Base-by-base conservation (phyloP, 2,329 filamentous ascomycete species). In the Thyridium curvatum region DNA sequence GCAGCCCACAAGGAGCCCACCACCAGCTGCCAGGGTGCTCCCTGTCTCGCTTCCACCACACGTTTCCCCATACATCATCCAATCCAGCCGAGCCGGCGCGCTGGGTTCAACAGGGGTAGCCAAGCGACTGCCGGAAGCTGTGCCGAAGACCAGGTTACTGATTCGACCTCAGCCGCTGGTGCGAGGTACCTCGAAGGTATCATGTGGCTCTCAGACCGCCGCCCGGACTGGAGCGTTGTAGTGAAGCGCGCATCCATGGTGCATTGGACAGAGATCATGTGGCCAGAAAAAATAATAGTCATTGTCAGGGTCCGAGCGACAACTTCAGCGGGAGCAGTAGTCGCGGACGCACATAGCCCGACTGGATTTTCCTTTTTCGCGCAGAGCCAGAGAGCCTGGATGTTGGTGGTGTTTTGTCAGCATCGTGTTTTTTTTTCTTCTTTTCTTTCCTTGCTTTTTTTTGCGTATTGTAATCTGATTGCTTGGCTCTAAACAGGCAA, bases 21-120 rank as follows among this genome's bases (percentile, higher is more conserved):
- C 21, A 26, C 6, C 6, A 10, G 10, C 10, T 6, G 10, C 21
- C 21, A 26, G 21, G 21, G 21, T 26, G 6, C 10, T 18, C 34
- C n/a, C 18, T 36, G 34, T 15, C 34, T 28, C 34, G 34, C 34
- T 36, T 36, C 21, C 21, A 29, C n/a, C 21, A 36, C 17, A 16
- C 21, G 18, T 36, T 36, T 36, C 34, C 34, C 34, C 34, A 30
- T 36, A 15, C 34, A 36, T 26, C 21, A 26, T 26, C 21, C 21
- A 26, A 26, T 3, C 14, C 15, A 16, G 12, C 34, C 18, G 18
- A n/a, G 28, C 34, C 33, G 14, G 15, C 18, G 4, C 18, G 8
- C 21, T 30, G 18, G 34, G 18, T 35, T 28, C 34, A 15, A 9
- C 21, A 26, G 21, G 21, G 21, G 21, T 21, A 14, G 15, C 14